Evolutionary conservation across 2,329 filamentous ascomycete genomes (phyloP), one percentile per base, ranked within the genome.

Genomic region (Calycina herbarum): DNA sequence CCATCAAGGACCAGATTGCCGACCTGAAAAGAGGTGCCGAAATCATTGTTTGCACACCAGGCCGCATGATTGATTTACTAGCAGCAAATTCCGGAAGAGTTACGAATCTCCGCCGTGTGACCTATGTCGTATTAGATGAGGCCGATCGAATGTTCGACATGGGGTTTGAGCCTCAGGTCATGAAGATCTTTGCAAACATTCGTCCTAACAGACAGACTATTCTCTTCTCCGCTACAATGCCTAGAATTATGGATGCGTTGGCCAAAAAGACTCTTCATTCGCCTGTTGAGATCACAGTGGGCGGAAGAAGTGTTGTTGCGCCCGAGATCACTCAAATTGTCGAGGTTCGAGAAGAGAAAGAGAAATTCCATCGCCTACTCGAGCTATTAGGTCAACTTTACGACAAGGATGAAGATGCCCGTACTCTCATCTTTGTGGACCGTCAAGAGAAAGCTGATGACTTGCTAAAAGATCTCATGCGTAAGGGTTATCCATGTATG

Each of bases 61-160:
- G 95, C 27, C 91, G 95, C 64, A 90, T 98, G 84, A 97, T 99
- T 73, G 95, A 99, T 81, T 85, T 99, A 20, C 82, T 99, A 38
- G 92, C 93, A 51, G 93, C 94, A 61, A 99, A 98, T 76, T 90
- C 92, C 70, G 94, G 94, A n/a, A 88, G 94, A 68, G 94, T 98
- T 10, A 96, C 94, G 13, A 98, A 96, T 74, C 83, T 99, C 64
- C 88, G 86, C 71, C 86, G 95, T 69, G 92, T 97, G 13, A 95
- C 93, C 0, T 99, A 98, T 76, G 88, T 97, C 29, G 95, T 99
- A 11, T 86, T 99, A 48, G 95, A 99, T 76, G 95, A 99, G 79
- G 95, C 95, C 59, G 95, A 99, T 78, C 90, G 95, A 68, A 98
- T 99, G 95, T 97, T 98, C 76, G 95, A 99, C 77, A 98, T 99